A percentile compares a stretch with the other conserved stretches of the same genome.
Evolutionary conservation across 805 yeast species (phyloP).

Genomic region (Hanseniaspora singularis): DNA sequence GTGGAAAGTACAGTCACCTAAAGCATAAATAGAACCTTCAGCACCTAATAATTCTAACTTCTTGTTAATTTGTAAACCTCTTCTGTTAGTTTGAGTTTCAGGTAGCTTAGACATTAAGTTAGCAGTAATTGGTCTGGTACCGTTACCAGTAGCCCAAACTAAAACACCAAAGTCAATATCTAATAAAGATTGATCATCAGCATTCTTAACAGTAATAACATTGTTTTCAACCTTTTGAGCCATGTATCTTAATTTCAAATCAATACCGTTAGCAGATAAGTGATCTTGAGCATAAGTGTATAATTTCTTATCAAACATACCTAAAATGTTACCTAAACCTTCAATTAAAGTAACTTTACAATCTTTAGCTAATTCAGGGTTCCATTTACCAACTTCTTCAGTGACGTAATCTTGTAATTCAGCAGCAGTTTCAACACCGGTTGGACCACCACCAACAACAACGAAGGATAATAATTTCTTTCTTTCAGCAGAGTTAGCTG

Average conservation of each 20-base stretch:
- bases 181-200: conserved; percentile 52
- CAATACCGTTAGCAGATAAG: conserved; percentile 55
- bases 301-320: conserved; percentile 56
- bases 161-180: conserved; percentile 81
- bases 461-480: conserved; percentile 74
- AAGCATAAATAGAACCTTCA: conserved; percentile 61
- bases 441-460: conserved; percentile 97
- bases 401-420: conserved; percentile 89
- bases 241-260: conserved; percentile 72
- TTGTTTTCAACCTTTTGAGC: conserved; percentile 71
- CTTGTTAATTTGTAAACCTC: conserved; percentile 82
- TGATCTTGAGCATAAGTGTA: conserved; percentile 70
- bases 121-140: conserved; percentile 64
- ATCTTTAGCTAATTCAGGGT: conserved; percentile 74
- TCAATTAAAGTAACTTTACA: conserved; percentile 76
- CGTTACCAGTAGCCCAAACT: conserved; percentile 97
- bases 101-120: conserved; percentile 57
- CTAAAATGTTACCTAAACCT: conserved; percentile 80
- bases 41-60: conserved; percentile 73
- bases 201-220: conserved; percentile 56
- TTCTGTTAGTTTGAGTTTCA: conserved; percentile 70
- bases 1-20: conserved; percentile 86
- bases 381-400: conserved; percentile 80
- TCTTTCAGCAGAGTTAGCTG: conserved; percentile 63
- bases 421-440: conserved; percentile 96